Conservation (phyloP, 345 rosid genomes). For the Gossypium sturtianum region DNA sequence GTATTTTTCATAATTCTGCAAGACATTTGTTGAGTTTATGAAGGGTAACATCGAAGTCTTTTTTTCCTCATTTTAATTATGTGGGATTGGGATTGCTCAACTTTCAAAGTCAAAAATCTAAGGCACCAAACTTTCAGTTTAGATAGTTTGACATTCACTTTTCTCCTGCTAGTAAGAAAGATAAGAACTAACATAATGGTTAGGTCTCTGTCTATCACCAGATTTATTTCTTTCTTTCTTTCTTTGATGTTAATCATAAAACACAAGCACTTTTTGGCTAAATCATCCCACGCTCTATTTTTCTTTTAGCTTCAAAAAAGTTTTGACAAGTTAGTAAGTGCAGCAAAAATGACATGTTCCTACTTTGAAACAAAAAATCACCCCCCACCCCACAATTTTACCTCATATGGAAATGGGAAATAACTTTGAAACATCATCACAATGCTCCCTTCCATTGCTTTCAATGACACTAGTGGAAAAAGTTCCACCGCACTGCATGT, state of each 20-base stretch:
- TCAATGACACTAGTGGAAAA: too few relatives aligned
- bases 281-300: too few relatives aligned
- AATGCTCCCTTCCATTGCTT: too few relatives aligned
- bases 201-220: background rate
- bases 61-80: background rate
- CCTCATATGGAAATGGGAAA: too few relatives aligned
- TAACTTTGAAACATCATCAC: too few relatives aligned
- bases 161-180: background rate
- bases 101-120: background rate
- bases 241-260: background rate
- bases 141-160: background rate
- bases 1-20: background rate
- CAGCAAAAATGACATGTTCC: too few relatives aligned
- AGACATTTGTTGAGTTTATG: background rate
- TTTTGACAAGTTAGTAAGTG: too few relatives aligned
- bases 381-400: background rate
- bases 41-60: background rate
- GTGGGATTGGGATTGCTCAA: background rate
- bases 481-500: too few relatives aligned
- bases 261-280: background rate
- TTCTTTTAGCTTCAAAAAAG: too few relatives aligned
- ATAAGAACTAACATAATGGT: conserved; percentile 4
- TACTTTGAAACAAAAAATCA: background rate
- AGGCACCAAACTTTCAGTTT: background rate
- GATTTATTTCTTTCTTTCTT: background rate